Evolutionary conservation across 2,329 filamentous ascomycete species (phyloP), one percentile per base, ranked within the genome.

Genomic region (Botrytis aclada): DNA sequence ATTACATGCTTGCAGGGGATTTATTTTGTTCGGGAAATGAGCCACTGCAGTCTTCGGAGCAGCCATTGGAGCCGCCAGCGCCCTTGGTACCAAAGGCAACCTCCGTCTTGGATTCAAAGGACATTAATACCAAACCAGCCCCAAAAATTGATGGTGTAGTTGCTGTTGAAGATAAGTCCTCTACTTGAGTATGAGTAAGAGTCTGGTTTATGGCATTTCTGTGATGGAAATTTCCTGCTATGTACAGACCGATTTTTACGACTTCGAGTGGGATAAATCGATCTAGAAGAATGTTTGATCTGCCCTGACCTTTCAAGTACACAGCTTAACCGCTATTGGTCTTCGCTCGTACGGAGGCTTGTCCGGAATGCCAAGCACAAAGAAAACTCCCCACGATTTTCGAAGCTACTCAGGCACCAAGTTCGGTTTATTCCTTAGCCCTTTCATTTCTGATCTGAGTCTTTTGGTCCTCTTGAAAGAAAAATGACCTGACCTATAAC

Each of bases 1-100:
- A 71, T 25, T 67, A 72, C 9, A 63, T 76, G 56, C 69, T 60
- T 32, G 75, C 77, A 45, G 70, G 56, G 0, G 78, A 81, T 74
- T 71, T 80, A 34, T 80, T 80, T 70, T 80, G 79, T 71, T 73
- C 77, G n/a, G 60, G 76, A 62, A 74, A 79, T 71, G 62, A 69
- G 51, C 74, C 71, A 63, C 12, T 69, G 39, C 43, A 75, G 54
- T 37, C 47, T 18, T 22, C 32, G 34, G 47, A 56, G 32, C 43
- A 74, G 39, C 8, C 39, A 12, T 32, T 56, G 65, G 47, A 56
- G 12, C 25, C 62, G 9, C 29, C 32, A 16, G 37, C 51, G 16
- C 29, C 39, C 16, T 37, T 25, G 32, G 25, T 51, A n/a, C 34
- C 18, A 9, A 41, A 67, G 47, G 65, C 25, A 56, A 56, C 34